Evolutionary conservation across 176 grass and related monocot genomes (phyloP), one percentile per base, ranked within the genome.

Genomic region (Metroxylon sagu): DNA sequence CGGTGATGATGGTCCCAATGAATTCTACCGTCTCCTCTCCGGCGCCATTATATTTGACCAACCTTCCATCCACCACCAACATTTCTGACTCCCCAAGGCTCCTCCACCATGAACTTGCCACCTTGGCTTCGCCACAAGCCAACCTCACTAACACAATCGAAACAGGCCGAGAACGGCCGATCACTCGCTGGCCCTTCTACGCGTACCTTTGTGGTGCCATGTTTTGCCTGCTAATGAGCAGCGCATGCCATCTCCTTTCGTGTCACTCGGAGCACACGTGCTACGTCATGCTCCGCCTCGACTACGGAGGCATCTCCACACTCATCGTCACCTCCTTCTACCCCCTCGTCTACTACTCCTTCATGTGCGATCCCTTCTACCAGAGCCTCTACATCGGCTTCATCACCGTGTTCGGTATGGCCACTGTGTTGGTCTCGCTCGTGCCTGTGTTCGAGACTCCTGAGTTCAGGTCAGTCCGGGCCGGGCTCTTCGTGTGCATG

Each of bases 251-350:
- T 72, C 76, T 91, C 6, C 59, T 91, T 23, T 64, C 88, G 5
- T 91, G 88, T 68, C 88, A 91, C 52, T 91, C 87, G 23, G 76
- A 82, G 79, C 83, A 77, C 69, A 71, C 88, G 49, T 80, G 69
- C 76, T 91, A 91, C 76, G 50, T 83, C 55, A 59, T 91, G 65
- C 88, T 91, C 80, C 83, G 88, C 8, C 83, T 91, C 1, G 88
- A 91, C 69, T 91, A 91, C 68, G 83, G 79, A 5, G 88, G 83
- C 66, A 91, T 91, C 79, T 74, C 73, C 0, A 60, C 78, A 8
- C 88, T 91, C 76, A 91, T 91, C 61, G 83, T 86, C 79, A 91
- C 88, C 68, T 91, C 83, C 62, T 91, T 91, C 80, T 91, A 91
- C 80, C 88, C 88, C 61, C 83, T 86, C 56, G 83, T 86, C 55